Conservation (phyloP, 495 filamentous ascomycete genomes). For the Penicillium odoratum region DNA sequence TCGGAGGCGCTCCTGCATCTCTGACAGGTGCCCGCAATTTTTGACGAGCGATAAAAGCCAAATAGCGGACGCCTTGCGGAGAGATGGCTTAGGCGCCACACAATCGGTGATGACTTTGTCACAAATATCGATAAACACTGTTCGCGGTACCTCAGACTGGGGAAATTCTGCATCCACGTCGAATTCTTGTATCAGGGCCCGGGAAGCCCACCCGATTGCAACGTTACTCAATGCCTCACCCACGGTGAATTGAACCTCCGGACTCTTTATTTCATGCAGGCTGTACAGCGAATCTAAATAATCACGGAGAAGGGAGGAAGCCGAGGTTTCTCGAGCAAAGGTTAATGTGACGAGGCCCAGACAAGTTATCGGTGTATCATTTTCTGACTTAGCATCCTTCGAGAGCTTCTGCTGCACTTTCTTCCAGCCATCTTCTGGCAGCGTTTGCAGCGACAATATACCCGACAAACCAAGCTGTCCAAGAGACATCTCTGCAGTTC, state of each 20-base stretch:
- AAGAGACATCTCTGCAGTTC: conserved; percentile 63
- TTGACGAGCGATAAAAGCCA: conserved; percentile 94
- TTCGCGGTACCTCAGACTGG: conserved; percentile 40
- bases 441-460: conserved; percentile 44
- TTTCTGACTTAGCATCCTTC: conserved; percentile 70
- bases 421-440: conserved; percentile 41
- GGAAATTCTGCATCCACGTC: conserved; percentile 57
- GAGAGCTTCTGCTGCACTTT: conserved; percentile 59
- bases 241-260: conserved; percentile 83
- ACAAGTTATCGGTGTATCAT: conserved; percentile 74
- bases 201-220: conserved; percentile 76
- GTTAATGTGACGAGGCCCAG: conserved; percentile 66
- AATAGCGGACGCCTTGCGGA: conserved; percentile 86
- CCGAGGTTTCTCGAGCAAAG: conserved; percentile 41
- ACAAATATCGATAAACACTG: conserved; percentile 54
- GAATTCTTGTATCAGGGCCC: conserved; percentile 56
- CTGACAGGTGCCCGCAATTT: conserved; percentile 73
- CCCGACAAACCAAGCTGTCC: conserved; percentile 74
- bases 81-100: conserved; percentile 76
- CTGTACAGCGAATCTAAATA: conserved; percentile 65
- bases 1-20: conserved; percentile 69
- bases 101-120: conserved; percentile 73
- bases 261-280: conserved; percentile 78
- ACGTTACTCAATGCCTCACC: conserved; percentile 81
- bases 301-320: conserved; percentile 29